Percentiles rank a stretch among this genome's conserved stretches.
Conservation (phyloP, 2,329 filamentous ascomycete genomes). For the Clonostachys solani region DNA sequence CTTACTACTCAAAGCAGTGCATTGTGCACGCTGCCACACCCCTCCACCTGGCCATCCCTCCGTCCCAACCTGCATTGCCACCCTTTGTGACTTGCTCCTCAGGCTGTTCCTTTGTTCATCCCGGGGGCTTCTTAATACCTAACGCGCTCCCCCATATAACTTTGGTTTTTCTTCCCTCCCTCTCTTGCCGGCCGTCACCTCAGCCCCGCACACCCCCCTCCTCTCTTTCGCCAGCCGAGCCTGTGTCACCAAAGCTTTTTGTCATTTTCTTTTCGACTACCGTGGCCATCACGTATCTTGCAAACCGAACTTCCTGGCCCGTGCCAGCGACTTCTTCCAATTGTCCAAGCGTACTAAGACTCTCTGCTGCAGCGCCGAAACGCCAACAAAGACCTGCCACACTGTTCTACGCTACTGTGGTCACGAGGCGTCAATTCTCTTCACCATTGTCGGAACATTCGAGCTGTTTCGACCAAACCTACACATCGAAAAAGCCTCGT, state of each 20-base stretch:
- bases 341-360: background rate
- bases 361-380: too few species aligned
- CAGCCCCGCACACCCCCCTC: slow-evolving; percentile 2
- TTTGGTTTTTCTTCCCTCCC: background rate
- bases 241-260: slow-evolving; percentile 4
- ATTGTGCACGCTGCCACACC: background rate
- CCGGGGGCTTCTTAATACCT: slow-evolving; percentile 1
- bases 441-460: too few species aligned
- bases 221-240: background rate
- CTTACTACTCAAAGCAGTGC: background rate
- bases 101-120: background rate
- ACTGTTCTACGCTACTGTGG: background rate
- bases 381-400: background rate
- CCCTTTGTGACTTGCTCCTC: background rate
- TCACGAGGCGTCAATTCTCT: too few species aligned
- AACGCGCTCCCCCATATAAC: background rate
- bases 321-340: slow-evolving; percentile 2
- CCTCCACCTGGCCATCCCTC: slow-evolving; percentile 1
- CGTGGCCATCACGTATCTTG: slow-evolving; percentile 1
- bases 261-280: slow-evolving; percentile 3
- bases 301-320: slow-evolving; percentile 1
- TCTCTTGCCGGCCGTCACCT: background rate
- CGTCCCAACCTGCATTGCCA: slow-evolving; percentile 5
- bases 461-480: too few species aligned
- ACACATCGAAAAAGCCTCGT: too few species aligned